Percentiles rank a stretch among this genome's conserved stretches.
Evolutionary conservation across 2,329 filamentous ascomycete species (phyloP).

Genomic region (Thermoascus crustaceus): DNA sequence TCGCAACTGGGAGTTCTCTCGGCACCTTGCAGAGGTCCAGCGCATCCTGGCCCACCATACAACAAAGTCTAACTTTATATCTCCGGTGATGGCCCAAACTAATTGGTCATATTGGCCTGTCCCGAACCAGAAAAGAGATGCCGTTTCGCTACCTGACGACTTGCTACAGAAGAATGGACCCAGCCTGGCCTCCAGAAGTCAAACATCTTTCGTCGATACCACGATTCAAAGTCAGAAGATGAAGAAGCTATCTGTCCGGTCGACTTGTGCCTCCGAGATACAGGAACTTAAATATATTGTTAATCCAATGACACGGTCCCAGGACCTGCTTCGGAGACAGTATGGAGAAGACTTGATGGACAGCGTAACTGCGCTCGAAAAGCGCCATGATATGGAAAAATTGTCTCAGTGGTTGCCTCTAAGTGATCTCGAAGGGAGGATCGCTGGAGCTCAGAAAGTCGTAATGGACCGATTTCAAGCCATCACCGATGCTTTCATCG

Average conservation of each 20-base stretch:
- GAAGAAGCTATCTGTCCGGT: not conserved
- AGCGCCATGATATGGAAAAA: not conserved
- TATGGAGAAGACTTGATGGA: slow-evolving; percentile 32
- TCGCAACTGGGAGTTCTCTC: slow-evolving; percentile 41
- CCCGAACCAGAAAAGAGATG: not conserved
- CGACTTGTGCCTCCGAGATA: slow-evolving; percentile 5
- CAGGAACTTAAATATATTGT: slow-evolving; percentile 20
- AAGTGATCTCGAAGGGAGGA: slow-evolving; percentile 10
- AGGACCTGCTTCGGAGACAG: slow-evolving; percentile 20
- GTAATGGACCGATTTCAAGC: slow-evolving; percentile 9
- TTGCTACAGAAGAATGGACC: slow-evolving; percentile 8
- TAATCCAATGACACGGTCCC: slow-evolving; percentile 12
- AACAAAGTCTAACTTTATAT: slow-evolving; percentile 1
- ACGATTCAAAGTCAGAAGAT: not conserved
- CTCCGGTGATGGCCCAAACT: not conserved
- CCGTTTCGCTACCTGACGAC: slow-evolving; percentile 4
- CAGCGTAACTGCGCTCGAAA: slow-evolving; percentile 29
- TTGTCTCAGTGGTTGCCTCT: not conserved
- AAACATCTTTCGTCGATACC: no score
- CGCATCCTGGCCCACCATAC: slow-evolving; percentile 27
- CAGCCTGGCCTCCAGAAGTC: no score
- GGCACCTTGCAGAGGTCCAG: slow-evolving; percentile 40
- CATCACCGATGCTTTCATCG: slow-evolving; percentile 14
- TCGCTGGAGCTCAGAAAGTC: slow-evolving; percentile 13
- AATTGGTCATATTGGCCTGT: not conserved